A percentile compares a stretch with the other conserved stretches of the same genome.
phyloP scores from a whole-genome alignment of 1,284 basidiomycete species.

The Sparassis latifolia region DNA sequence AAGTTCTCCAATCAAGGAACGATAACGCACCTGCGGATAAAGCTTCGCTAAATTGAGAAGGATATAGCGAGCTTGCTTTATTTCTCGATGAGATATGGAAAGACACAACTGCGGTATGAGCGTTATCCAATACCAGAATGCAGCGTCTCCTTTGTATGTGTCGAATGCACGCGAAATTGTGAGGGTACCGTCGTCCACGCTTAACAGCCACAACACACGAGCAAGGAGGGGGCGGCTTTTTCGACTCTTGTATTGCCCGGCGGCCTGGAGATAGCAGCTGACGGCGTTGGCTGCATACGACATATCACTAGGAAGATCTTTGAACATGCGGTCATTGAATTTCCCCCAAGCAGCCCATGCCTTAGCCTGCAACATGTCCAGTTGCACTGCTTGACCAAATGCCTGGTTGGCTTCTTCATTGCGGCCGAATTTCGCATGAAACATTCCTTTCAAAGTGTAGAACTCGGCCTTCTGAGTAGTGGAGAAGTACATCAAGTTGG shows the following conservation, averaged over 20 bases:
- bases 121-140: slow-evolving; percentile 99
- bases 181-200: slow-evolving; percentile 77
- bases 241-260: slow-evolving; percentile 90
- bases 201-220: slow-evolving; percentile 94
- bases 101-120: slow-evolving; percentile 94
- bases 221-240: slow-evolving; percentile 92
- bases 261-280: slow-evolving; percentile 97
- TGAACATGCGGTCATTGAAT: slow-evolving; percentile 92
- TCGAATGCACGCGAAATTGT: slow-evolving; percentile 91
- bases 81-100: slow-evolving; percentile 87
- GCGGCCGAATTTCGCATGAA: slow-evolving; percentile 84
- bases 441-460: slow-evolving; percentile 99
- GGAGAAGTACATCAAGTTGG: slow-evolving; percentile 98
- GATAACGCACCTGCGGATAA: slow-evolving; percentile 78
- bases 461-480: slow-evolving; percentile 96
- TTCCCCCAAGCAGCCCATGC: slow-evolving; percentile 99
- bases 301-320: slow-evolving; percentile 72
- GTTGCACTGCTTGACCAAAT: slow-evolving; percentile 92
- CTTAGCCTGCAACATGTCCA: slow-evolving; percentile 93
- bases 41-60: slow-evolving; percentile 88
- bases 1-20: neutral
- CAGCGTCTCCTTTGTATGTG: slow-evolving; percentile 93
- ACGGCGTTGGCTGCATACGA: slow-evolving; percentile 85
- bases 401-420: slow-evolving; percentile 90
- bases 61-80: slow-evolving; percentile 88